Conservation (phyloP, 306 rosid species). For the Hylodesmum podocarpum region DNA sequence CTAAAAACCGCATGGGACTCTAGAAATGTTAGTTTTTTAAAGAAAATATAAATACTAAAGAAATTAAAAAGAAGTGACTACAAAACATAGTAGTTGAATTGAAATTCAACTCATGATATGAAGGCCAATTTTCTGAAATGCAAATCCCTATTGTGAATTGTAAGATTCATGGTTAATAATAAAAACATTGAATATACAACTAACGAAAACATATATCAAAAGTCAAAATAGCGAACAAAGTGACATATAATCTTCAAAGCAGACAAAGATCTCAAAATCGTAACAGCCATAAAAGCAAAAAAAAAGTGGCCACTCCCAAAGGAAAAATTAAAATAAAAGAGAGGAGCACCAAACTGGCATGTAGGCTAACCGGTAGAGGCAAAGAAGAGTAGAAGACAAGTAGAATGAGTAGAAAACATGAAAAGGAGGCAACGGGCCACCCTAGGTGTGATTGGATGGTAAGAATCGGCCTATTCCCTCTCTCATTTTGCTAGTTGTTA, state of each 20-base stretch:
- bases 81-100: background rate
- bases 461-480: background rate
- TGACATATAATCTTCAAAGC: background rate
- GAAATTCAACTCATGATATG: background rate
- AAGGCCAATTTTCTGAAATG: background rate
- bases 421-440: background rate
- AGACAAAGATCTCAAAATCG: background rate
- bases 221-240: background rate
- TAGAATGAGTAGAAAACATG: background rate
- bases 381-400: background rate
- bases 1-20: conserved; percentile 2
- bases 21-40: background rate
- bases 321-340: too few relatives aligned
- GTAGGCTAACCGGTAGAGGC: background rate
- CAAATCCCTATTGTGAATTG: background rate
- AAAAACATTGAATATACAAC: background rate
- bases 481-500: background rate
- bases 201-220: background rate
- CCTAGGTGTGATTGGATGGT: background rate
- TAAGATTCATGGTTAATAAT: background rate
- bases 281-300: background rate
- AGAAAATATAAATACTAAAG: background rate
- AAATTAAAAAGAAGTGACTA: conserved; percentile 3
- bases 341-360: background rate
- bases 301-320: background rate